phyloP scores from a whole-genome alignment of 108 stramenopile species.

The Stephanodiscus triporus region DNA sequence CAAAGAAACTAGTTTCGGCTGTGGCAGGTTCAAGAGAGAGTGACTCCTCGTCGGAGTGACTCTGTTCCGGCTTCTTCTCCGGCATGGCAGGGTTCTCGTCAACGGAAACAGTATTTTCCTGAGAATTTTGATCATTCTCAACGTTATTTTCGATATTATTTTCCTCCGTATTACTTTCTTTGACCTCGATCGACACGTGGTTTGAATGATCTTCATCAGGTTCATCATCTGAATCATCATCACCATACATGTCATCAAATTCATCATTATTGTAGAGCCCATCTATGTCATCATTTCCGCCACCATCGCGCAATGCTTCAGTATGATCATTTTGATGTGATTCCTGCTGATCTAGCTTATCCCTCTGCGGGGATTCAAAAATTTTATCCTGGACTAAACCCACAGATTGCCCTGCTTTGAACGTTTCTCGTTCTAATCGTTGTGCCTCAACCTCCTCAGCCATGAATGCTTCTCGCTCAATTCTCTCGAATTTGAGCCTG shows the following conservation, averaged over 20 bases:
- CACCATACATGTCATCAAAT: slow-evolving; percentile 51
- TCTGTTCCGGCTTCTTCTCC: background rate
- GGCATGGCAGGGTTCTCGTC: background rate
- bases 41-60: background rate
- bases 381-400: too few species aligned
- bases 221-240: slow-evolving; percentile 41
- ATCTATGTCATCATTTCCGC: slow-evolving; percentile 15
- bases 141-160: background rate
- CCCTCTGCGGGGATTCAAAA: slow-evolving; percentile 12
- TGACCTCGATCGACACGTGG: slow-evolving; percentile 7
- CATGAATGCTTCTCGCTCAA: slow-evolving; percentile 4
- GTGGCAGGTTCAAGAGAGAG: slow-evolving; percentile 3
- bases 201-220: slow-evolving; percentile 8
- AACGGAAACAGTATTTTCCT: background rate
- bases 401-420: too few species aligned
- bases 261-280: slow-evolving; percentile 41
- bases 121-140: slow-evolving; percentile 2
- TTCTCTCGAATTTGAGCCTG: slow-evolving; percentile 6
- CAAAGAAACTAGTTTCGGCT: slow-evolving; percentile 10
- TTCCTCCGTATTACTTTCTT: slow-evolving; percentile 3
- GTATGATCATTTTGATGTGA: background rate
- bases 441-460: too few species aligned
- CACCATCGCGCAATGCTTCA: background rate
- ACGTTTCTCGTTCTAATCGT: background rate
- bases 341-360: background rate